A percentile compares a stretch with the other conserved stretches of the same genome.
Conservation (phyloP, 352 stramenopile species). For the Discostella stelligera region DNA sequence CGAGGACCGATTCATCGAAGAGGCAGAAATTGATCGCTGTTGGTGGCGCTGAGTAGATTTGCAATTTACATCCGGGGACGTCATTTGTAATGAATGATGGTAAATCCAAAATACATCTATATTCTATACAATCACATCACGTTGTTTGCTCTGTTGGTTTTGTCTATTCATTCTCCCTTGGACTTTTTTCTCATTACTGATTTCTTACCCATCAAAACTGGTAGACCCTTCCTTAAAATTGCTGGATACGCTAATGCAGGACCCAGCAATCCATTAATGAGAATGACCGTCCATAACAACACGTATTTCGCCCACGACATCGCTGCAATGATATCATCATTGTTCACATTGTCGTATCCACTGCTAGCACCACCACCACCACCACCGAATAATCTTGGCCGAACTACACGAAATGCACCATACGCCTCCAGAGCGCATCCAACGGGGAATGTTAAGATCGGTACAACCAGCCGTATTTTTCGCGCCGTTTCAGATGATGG, state of each 20-base stretch:
- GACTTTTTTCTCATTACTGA: conserved; percentile 14
- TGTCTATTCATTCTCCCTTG: neutral
- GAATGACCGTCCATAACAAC: conserved; percentile 37
- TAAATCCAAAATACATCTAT: no score
- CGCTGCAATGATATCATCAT: neutral
- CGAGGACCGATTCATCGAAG: conserved; percentile 13
- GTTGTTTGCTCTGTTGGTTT: neutral
- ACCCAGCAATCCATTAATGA: conserved; percentile 51
- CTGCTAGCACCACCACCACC: neutral
- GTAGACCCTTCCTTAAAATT: conserved; percentile 58
- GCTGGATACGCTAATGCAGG: conserved; percentile 56
- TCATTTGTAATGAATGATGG: no score
- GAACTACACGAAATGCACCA: conserved; percentile 33
- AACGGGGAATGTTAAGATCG: conserved; percentile 59
- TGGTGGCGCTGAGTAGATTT: conserved; percentile 12
- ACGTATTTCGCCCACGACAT: conserved; percentile 33
- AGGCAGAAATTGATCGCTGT: conserved; percentile 15
- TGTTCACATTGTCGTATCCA: no score
- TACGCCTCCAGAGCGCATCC: conserved; percentile 39
- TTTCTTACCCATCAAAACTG: conserved; percentile 38
- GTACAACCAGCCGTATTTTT: conserved; percentile 46
- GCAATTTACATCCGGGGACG: neutral
- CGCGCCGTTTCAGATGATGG: conserved; percentile 22
- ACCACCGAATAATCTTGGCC: conserved; percentile 11
- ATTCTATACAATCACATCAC: neutral